Conservation (phyloP, 192 early-diverging fungal genomes). For the Backusella sp. region DNA sequence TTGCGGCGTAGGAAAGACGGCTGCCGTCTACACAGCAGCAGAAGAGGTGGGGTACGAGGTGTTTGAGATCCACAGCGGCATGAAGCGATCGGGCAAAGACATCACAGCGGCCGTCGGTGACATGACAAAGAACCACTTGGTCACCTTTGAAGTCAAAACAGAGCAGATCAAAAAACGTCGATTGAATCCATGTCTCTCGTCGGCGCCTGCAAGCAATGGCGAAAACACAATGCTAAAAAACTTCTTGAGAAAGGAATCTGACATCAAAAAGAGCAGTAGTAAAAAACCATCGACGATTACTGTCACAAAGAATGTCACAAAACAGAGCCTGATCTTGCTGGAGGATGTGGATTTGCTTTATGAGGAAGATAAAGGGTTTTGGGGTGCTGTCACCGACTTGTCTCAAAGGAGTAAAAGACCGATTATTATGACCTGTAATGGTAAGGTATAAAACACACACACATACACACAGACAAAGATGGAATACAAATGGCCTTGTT, state of each 20-base stretch:
- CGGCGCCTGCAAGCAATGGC: background rate
- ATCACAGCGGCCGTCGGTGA: slow-evolving; percentile 63
- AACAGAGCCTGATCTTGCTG: slow-evolving; percentile 71
- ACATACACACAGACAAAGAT: background rate
- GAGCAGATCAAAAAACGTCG: slow-evolving; percentile 3
- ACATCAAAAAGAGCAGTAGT: background rate
- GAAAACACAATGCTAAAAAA: background rate
- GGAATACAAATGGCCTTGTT: background rate
- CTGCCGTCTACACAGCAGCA: slow-evolving; percentile 71
- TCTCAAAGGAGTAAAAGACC: slow-evolving; percentile 74
- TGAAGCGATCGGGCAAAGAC: slow-evolving; percentile 69
- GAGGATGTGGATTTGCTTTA: slow-evolving; percentile 83
- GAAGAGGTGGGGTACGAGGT: slow-evolving; percentile 72
- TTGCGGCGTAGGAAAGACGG: slow-evolving; percentile 72
- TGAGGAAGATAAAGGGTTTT: slow-evolving; percentile 80
- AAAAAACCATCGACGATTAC: background rate
- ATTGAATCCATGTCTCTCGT: slow-evolving; percentile 1
- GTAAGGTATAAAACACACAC: slow-evolving; percentile 22
- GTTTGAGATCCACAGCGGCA: slow-evolving; percentile 71
- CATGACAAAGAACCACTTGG: slow-evolving; percentile 72
- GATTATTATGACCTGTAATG: slow-evolving; percentile 79
- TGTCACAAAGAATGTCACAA: slow-evolving; percentile 22
- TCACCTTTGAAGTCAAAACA: slow-evolving; percentile 39
- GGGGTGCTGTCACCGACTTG: slow-evolving; percentile 66
- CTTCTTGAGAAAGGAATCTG: background rate